Base-by-base conservation (phyloP, 139 green algal species). In the Tetradesmus lagerheimii region DNA sequence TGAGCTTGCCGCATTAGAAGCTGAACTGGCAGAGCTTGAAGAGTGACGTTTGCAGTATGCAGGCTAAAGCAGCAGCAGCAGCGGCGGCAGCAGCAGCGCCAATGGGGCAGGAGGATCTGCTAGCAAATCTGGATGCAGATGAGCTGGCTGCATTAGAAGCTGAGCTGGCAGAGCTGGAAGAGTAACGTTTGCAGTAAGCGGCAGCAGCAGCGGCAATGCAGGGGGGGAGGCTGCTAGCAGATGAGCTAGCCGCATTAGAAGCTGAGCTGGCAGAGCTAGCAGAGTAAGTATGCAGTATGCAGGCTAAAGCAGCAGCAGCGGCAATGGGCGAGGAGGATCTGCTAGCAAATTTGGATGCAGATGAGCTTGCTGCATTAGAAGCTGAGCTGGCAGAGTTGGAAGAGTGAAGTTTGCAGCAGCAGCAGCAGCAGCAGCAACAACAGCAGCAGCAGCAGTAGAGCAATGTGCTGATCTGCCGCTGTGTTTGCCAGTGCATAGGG, bases 341-440 rank as follows among this genome's bases (percentile, higher is more conserved):
- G 14, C 57, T 88, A 6, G 62, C n/a, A 9, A 39, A 88, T 8
- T 62, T 88, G n/a, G 64, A 39, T 62, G 35, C 83, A 34, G 83
- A 80, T 39, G 62, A 88, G 62, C 37, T 88, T 38, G 83, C 83
- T 47, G 83, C 37, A 8, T 39, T 88, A 12, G 83, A 80, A 39
- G 83, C 83, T 64, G 83, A 88, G 83, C 62, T 88, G 38, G 83
- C 83, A 45, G 83, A 88, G 38, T n/a, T 88, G 12, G 64, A 88
- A 29, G 83, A 64, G 14, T 41, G 57, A n/a, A 71, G 57, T 71
- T 23, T 9, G 57, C 57, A 31, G 57, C 57, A 66, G 53, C 53
- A n/a, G n/a, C n/a, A n/a, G n/a, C n/a, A n/a, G n/a, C n/a, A n/a
- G n/a, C n/a, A n/a, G n/a, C n/a, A n/a, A n/a, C n/a, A n/a, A n/a